A percentile compares a stretch with the other conserved stretches of the same genome.
Evolutionary conservation across 306 rosid genomes (phyloP).

Genomic region (Trifolium dubium): DNA sequence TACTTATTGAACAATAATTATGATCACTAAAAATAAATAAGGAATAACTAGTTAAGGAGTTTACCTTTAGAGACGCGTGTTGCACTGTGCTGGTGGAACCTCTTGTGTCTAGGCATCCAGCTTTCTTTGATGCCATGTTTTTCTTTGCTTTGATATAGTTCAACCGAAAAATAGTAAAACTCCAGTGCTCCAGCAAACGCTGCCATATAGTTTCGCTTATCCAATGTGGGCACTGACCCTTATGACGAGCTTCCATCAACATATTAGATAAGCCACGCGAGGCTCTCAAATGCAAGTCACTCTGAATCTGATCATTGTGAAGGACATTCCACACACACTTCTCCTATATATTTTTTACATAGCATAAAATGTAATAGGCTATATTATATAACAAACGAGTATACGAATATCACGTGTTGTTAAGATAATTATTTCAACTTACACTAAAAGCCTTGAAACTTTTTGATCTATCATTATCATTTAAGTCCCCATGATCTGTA

Average conservation of each 20-base stretch:
- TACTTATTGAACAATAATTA: too few species aligned
- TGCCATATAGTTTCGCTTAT: not conserved
- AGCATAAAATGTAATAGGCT: not conserved
- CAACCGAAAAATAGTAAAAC: not conserved
- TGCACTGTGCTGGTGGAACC: not conserved
- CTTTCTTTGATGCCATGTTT: not conserved
- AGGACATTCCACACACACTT: not conserved
- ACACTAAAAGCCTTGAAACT: not conserved
- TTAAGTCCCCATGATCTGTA: not conserved
- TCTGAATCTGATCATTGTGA: not conserved
- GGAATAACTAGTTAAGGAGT: not conserved
- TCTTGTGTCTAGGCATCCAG: not conserved
- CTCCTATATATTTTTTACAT: not conserved
- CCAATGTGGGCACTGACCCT: not conserved
- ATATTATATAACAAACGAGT: not conserved
- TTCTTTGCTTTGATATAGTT: not conserved
- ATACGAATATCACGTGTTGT: not conserved
- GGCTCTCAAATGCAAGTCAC: not conserved
- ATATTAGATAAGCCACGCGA: not conserved
- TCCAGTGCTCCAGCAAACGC: not conserved
- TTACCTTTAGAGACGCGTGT: not conserved
- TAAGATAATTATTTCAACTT: not conserved
- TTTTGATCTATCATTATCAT: not conserved
- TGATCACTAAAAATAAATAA: too few species aligned
- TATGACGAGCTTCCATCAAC: not conserved